Percentiles rank a stretch among this genome's conserved stretches.
Conservation (phyloP, 169 alveolate species). For the Plasmodium gonderi region DNA sequence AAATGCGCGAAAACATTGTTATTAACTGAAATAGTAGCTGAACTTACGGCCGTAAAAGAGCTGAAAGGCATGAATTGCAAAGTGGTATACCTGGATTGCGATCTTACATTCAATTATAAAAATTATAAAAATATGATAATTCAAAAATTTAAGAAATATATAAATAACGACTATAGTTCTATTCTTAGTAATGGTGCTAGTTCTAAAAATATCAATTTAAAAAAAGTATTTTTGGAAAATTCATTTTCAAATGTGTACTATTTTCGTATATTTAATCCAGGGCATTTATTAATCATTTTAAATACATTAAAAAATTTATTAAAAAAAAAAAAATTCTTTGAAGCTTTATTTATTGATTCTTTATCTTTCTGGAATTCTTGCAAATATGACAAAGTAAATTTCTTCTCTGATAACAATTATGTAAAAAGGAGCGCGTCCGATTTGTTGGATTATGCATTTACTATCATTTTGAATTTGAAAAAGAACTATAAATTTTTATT, state of each 20-base stretch:
- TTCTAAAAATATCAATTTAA: not conserved
- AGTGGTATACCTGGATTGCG: constrained; percentile 64
- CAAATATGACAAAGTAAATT: constrained; percentile 73
- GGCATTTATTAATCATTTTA: constrained; percentile 49
- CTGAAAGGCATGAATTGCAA: constrained; percentile 66
- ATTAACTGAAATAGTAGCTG: constrained; percentile 59
- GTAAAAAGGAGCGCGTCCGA: constrained; percentile 62
- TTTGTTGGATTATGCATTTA: constrained; percentile 64
- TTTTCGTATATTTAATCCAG: constrained; percentile 72
- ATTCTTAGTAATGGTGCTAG: not conserved
- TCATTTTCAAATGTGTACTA: constrained; percentile 58
- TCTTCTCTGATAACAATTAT: constrained; percentile 59
- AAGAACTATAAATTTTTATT: constrained; percentile 56
- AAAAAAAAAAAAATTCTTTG: constrained; percentile 21
- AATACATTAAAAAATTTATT: constrained; percentile 67
- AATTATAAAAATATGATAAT: constrained; percentile 52
- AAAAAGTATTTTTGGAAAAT: constrained; percentile 18
- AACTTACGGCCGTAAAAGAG: constrained; percentile 67
- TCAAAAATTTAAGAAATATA: constrained; percentile 29
- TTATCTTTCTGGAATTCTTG: constrained; percentile 65
- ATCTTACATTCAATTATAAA: constrained; percentile 46
- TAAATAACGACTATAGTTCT: not conserved
- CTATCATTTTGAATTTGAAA: constrained; percentile 69
- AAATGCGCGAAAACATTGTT: constrained; percentile 60
- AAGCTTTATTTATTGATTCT: constrained; percentile 66